Evolutionary conservation across 768 basidiomycete genomes (phyloP).

Genomic region (Lentinula detonsa): DNA sequence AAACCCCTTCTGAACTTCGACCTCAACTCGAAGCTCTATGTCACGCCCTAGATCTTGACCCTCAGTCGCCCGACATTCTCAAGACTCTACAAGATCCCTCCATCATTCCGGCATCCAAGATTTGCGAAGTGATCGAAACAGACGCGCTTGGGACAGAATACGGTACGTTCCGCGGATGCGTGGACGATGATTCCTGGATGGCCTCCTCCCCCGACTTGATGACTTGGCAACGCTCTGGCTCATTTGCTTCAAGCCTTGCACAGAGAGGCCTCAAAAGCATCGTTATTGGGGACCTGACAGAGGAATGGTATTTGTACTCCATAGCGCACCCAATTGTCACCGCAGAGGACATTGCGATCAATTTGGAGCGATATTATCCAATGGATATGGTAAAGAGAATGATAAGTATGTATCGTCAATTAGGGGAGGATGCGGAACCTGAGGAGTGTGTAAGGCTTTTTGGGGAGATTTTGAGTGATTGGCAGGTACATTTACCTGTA

Average conservation of each 20-base stretch:
- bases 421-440: conserved; percentile 31
- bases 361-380: conserved; percentile 59
- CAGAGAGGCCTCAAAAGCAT: conserved; percentile 57
- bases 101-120: conserved; percentile 39
- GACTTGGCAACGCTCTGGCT: conserved; percentile 61
- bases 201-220: conserved; percentile 48
- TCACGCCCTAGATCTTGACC: conserved; percentile 47
- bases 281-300: conserved; percentile 60
- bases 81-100: conserved; percentile 40
- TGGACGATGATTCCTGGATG: conserved; percentile 53
- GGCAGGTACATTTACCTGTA: conserved; percentile 65
- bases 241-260: conserved; percentile 45
- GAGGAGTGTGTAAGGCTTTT: conserved; percentile 42
- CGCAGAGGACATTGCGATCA: conserved; percentile 45
- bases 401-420: conserved; percentile 33
- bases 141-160: conserved; percentile 43
- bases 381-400: conserved; percentile 38
- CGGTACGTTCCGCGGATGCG: conserved; percentile 65
- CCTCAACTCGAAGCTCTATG: conserved; percentile 64
- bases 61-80: conserved; percentile 43
- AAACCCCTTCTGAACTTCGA: conserved; percentile 51
- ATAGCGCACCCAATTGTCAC: conserved; percentile 56
- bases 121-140: conserved; percentile 55
- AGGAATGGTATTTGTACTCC: conserved; percentile 77
- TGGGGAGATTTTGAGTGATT: conserved; percentile 55